Conservation (phyloP, 768 basidiomycete genomes). For the Lactarius sp. region DNA sequence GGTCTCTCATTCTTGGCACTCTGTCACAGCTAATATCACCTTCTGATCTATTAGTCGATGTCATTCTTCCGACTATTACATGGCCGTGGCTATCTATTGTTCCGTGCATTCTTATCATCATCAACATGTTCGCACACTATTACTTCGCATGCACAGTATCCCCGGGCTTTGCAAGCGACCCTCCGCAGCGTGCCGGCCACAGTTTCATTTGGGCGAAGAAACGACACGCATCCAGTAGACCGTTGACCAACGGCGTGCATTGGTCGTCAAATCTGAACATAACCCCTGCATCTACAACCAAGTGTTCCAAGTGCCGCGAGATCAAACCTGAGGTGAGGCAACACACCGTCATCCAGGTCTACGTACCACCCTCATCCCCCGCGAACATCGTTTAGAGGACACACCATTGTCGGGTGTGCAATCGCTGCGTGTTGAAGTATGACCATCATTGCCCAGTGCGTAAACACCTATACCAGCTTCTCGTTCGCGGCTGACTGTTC, state of each 20-base stretch:
- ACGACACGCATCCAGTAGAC: constrained; percentile 30
- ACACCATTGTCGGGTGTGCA: constrained; percentile 91
- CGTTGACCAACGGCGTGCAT: constrained; percentile 39
- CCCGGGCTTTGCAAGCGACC: constrained; percentile 76
- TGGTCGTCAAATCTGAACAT: constrained; percentile 50
- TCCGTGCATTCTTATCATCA: constrained; percentile 64
- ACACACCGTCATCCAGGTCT: neutral
- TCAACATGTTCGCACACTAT: constrained; percentile 80
- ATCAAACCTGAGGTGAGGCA: constrained; percentile 20
- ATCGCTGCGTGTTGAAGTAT: constrained; percentile 83
- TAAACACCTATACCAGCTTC: constrained; percentile 27
- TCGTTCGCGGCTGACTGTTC: neutral
- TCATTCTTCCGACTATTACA: constrained; percentile 63
- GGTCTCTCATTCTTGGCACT: constrained; percentile 31
- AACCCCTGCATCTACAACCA: constrained; percentile 40
- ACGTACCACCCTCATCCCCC: neutral
- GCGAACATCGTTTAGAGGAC: constrained; percentile 52
- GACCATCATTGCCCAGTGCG: constrained; percentile 89
- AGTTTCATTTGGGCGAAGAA: constrained; percentile 56
- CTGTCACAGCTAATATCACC: constrained; percentile 4
- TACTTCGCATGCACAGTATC: constrained; percentile 74
- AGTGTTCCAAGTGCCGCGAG: constrained; percentile 23
- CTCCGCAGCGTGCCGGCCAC: constrained; percentile 38
- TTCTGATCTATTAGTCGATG: constrained; percentile 53
- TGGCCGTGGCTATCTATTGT: constrained; percentile 58